These are phyloP conservation scores for Urtica urens DNA, from an alignment of 306 rosid species.

Conservation along the genomic window DNA sequence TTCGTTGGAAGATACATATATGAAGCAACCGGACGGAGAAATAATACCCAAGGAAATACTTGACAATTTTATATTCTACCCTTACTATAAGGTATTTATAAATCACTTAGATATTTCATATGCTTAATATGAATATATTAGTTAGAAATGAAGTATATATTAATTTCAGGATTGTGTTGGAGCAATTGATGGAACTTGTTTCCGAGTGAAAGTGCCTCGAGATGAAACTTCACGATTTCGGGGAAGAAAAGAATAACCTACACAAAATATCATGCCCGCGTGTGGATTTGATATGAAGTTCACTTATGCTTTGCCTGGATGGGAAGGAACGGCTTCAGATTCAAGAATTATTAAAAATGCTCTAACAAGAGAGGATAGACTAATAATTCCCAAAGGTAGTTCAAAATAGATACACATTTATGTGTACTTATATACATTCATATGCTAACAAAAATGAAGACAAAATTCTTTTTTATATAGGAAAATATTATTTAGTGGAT, in stretches of 20 bases:
- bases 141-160: not conserved
- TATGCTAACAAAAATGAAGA: no score
- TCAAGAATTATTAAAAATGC: no score
- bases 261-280: not conserved
- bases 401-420: no score
- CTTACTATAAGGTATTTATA: not conserved
- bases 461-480: no score
- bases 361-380: no score
- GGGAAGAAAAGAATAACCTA: not conserved
- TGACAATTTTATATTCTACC: not conserved
- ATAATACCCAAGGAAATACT: not conserved
- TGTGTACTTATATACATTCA: no score
- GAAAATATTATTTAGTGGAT: constrained; percentile 1
- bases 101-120: no score
- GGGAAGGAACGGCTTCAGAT: no score
- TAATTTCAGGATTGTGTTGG: not conserved
- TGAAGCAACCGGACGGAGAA: not conserved
- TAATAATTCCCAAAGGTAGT: no score
- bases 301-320: not conserved
- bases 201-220: not conserved
- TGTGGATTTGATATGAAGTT: not conserved
- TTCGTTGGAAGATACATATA: not conserved
- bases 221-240: not conserved
- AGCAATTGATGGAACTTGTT: constrained; percentile 4
- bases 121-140: no score